Conservation (phyloP, 129 eudicot genomes). For the Arctium lappa region DNA sequence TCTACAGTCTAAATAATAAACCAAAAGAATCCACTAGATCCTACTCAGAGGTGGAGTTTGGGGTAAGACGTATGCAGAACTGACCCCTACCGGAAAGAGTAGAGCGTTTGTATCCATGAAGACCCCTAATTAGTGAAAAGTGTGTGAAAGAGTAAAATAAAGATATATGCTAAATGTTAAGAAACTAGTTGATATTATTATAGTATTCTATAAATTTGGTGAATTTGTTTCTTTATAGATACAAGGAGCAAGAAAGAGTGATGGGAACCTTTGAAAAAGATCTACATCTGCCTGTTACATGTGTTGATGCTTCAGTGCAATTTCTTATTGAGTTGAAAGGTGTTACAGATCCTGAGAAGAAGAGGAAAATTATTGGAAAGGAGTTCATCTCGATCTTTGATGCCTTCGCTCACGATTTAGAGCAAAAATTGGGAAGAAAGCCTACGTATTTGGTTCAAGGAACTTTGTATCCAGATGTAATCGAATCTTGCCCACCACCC, state of each 20-base stretch:
- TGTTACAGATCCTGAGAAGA: conserved; percentile 78
- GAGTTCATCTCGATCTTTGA: conserved; percentile 87
- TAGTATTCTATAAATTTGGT: not conserved
- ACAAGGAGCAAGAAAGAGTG: conserved; percentile 82
- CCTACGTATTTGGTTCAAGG: conserved; percentile 94
- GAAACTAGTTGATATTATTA: not conserved
- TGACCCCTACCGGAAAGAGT: no score
- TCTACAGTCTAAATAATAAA: no score
- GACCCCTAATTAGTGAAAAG: no score
- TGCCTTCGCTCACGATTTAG: conserved; percentile 80
- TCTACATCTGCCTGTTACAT: conserved; percentile 93
- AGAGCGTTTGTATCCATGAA: no score
- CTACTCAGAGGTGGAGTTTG: no score
- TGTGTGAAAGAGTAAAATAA: no score
- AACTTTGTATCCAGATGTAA: conserved; percentile 94
- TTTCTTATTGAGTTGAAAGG: conserved; percentile 83
- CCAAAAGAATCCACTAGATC: not conserved
- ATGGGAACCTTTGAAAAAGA: conserved; percentile 91
- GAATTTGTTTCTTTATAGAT: conserved; percentile 38
- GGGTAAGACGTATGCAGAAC: no score
- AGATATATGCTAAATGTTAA: no score
- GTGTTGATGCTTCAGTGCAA: conserved; percentile 82
- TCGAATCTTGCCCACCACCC: conserved; percentile 97
- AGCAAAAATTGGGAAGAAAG: conserved; percentile 62
- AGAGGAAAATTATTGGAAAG: conserved; percentile 88